A percentile compares a stretch with the other conserved stretches of the same genome.
Evolutionary conservation across 768 basidiomycete genomes (phyloP).

Genomic region (Lactarius deliciosus): DNA sequence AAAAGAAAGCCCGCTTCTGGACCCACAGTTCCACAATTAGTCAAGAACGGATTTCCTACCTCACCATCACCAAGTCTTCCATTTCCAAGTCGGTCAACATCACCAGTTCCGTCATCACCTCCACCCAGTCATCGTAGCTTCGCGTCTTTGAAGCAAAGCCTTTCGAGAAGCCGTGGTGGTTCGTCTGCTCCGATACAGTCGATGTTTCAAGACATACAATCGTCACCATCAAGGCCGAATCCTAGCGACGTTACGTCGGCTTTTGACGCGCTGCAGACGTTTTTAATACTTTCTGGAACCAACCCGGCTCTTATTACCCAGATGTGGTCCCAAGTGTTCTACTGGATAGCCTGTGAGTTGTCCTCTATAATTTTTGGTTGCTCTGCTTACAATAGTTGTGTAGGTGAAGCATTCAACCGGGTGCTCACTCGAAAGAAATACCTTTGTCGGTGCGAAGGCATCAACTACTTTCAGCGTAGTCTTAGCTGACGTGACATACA

Average conservation of each 20-base stretch:
- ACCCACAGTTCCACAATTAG: slow-evolving; percentile 37
- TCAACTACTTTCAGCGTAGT: neutral
- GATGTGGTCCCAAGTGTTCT: slow-evolving; percentile 96
- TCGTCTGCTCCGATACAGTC: slow-evolving; percentile 50
- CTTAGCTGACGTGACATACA: slow-evolving; percentile 31
- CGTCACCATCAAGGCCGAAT: slow-evolving; percentile 41
- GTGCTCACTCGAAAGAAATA: slow-evolving; percentile 91
- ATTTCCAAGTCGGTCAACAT: slow-evolving; percentile 43
- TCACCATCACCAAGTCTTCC: slow-evolving; percentile 55
- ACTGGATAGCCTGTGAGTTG: slow-evolving; percentile 92
- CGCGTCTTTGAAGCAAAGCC: slow-evolving; percentile 66
- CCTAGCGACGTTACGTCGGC: slow-evolving; percentile 68
- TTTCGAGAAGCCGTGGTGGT: slow-evolving; percentile 51
- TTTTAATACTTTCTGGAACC: slow-evolving; percentile 83
- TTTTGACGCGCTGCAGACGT: slow-evolving; percentile 79
- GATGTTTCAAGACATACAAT: slow-evolving; percentile 48
- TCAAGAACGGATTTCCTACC: slow-evolving; percentile 40
- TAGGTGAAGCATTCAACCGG: slow-evolving; percentile 85
- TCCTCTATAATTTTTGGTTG: slow-evolving; percentile 32
- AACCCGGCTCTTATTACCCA: slow-evolving; percentile 88
- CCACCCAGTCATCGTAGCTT: slow-evolving; percentile 41
- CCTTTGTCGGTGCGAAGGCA: slow-evolving; percentile 68
- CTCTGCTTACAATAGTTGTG: slow-evolving; percentile 25
- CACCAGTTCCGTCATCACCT: slow-evolving; percentile 42
- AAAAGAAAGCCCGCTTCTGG: slow-evolving; percentile 54